Percentiles rank a stretch among this genome's conserved stretches.
phyloP scores from a whole-genome alignment of 345 rosid species.

The Eucalyptus fibrosa region DNA sequence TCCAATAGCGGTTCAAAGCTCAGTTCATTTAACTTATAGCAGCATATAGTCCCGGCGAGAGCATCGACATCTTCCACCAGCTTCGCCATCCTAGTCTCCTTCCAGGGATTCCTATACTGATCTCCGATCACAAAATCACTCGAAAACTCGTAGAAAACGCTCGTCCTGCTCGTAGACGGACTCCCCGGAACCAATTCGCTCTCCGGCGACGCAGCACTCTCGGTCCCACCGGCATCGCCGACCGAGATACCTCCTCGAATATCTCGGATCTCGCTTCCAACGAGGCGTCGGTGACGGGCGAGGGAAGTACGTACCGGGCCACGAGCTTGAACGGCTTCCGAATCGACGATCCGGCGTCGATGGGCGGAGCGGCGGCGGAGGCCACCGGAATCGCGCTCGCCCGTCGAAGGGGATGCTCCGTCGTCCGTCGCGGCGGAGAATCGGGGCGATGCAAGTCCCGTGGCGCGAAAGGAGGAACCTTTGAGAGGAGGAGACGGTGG shows the following conservation, averaged over 20 bases:
- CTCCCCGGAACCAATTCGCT: too few species aligned
- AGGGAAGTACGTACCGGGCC: slow-evolving; percentile 93
- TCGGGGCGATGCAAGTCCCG: not conserved
- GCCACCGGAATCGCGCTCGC: not conserved
- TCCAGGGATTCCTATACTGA: too few species aligned
- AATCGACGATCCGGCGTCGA: slow-evolving; percentile 71
- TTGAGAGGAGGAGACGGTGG: too few species aligned
- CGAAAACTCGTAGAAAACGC: too few species aligned
- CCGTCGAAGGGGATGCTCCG: not conserved
- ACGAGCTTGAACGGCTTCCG: slow-evolving; percentile 63
- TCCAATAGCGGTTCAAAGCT: too few species aligned
- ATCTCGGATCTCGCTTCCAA: slow-evolving; percentile 78
- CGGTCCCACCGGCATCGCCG: too few species aligned
- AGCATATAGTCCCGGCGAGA: not conserved
- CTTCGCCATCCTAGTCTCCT: too few species aligned
- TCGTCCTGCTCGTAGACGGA: too few species aligned
- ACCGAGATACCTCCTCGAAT: slow-evolving; percentile 1
- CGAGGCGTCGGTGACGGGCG: slow-evolving; percentile 68
- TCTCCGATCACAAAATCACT: too few species aligned
- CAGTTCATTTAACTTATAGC: slow-evolving; percentile 18
- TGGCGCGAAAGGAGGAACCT: too few species aligned
- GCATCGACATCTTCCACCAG: too few species aligned
- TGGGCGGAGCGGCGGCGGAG: slow-evolving; percentile 13
- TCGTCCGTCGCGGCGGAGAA: not conserved
- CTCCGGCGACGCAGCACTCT: too few species aligned